phyloP scores from a whole-genome alignment of 1,284 basidiomycete species.

The Tilletia caries region DNA sequence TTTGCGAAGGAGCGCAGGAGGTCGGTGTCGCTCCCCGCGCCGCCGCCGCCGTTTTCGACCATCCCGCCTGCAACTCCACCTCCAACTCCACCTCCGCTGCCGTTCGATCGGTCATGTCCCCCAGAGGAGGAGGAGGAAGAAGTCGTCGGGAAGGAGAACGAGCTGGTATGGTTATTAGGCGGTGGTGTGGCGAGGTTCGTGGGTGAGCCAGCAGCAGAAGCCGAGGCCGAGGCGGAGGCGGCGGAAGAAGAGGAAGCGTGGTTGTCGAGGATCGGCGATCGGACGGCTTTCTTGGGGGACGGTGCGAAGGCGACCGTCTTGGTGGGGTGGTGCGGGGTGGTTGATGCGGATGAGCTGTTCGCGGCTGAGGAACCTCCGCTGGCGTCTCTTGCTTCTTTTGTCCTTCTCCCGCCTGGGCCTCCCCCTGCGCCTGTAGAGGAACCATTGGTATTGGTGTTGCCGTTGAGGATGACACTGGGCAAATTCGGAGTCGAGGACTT shows the following conservation, averaged over 20 bases:
- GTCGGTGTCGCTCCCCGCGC: not conserved
- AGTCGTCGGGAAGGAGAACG: not conserved
- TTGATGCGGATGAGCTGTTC: not conserved
- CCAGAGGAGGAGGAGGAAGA: too few species aligned
- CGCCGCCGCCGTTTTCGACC: not conserved
- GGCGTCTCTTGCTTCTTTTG: conserved; percentile 7
- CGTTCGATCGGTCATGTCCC: too few species aligned
- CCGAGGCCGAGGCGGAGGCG: not conserved
- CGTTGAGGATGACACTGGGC: conserved; percentile 4
- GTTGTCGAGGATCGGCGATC: not conserved
- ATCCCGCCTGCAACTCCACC: not conserved
- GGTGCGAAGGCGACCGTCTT: conserved; percentile 46
- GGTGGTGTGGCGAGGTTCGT: too few species aligned
- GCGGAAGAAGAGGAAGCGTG: not conserved
- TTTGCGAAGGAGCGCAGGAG: conserved; percentile 22
- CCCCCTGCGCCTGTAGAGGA: not conserved
- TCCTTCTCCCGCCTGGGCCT: not conserved
- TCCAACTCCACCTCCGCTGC: too few species aligned
- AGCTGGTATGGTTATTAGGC: not conserved
- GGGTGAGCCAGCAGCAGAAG: too few species aligned
- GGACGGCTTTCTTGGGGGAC: conserved; percentile 37
- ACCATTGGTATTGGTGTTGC: too few species aligned
- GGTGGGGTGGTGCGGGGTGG: not conserved
- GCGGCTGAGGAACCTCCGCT: not conserved
- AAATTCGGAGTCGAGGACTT: not conserved